Conservation (phyloP, 2,329 filamentous ascomycete genomes). For the Fusarium sublunatum region DNA sequence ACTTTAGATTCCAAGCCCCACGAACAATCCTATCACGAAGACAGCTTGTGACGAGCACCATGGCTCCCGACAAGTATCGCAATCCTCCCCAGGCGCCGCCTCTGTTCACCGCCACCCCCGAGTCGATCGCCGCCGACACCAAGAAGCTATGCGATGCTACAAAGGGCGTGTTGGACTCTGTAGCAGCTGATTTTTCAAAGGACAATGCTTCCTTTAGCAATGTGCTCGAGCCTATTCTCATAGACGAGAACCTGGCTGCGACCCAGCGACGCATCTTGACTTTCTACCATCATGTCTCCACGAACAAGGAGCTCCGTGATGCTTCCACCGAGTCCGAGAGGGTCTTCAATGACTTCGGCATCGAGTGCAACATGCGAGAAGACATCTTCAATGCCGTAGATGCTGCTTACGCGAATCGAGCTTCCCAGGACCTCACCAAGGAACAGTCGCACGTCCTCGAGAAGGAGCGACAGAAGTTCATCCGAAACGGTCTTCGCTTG, state of each 20-base stretch:
- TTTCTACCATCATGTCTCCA: conserved; percentile 84
- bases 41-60: conserved; percentile 63
- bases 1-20: conserved; percentile 59
- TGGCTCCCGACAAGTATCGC: conserved; percentile 75
- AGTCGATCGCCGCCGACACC: conserved; percentile 74
- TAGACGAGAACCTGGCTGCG: conserved; percentile 74
- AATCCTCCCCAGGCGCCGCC: conserved; percentile 82
- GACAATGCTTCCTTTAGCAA: conserved; percentile 65
- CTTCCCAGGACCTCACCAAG: conserved; percentile 68
- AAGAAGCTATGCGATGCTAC: conserved; percentile 72
- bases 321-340: conserved; percentile 81
- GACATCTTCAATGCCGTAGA: conserved; percentile 79
- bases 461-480: conserved; percentile 81
- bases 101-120: conserved; percentile 78
- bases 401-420: conserved; percentile 63
- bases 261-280: conserved; percentile 74
- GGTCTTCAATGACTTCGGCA: conserved; percentile 79
- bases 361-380: conserved; percentile 84
- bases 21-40: conserved; percentile 48
- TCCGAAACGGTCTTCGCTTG: conserved; percentile 79
- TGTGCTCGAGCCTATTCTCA: conserved; percentile 74
- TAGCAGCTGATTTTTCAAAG: conserved; percentile 70
- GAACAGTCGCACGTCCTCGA: conserved; percentile 79
- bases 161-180: conserved; percentile 72
- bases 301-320: conserved; percentile 74